Conservation (phyloP, 345 rosid genomes). For the Lumnitzera littorea region DNA sequence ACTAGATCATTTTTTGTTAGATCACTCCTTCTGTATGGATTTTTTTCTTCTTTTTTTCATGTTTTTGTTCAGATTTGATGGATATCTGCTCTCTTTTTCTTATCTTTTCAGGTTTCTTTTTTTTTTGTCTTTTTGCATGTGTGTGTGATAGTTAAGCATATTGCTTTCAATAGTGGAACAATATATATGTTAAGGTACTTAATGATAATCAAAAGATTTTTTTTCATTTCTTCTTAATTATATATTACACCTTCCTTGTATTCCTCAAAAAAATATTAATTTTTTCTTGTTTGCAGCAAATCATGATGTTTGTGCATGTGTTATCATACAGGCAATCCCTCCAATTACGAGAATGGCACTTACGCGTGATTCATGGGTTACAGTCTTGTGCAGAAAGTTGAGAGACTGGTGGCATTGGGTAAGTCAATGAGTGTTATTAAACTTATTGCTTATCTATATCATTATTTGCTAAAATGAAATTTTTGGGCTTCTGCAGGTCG, state of each 20-base stretch:
- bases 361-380: slow-evolving; percentile 96
- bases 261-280: background rate
- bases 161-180: too few relatives aligned
- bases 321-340: slow-evolving; percentile 64
- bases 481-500: slow-evolving; percentile 55
- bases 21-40: too few relatives aligned
- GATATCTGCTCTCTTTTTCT: too few relatives aligned
- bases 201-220: too few relatives aligned
- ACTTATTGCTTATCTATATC: slow-evolving; percentile 12
- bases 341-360: slow-evolving; percentile 94
- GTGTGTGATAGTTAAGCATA: too few relatives aligned
- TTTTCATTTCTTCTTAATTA: too few relatives aligned
- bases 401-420: slow-evolving; percentile 99
- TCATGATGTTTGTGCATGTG: slow-evolving; percentile 7
- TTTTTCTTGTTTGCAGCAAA: background rate
- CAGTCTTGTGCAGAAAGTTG: slow-evolving; percentile 93
- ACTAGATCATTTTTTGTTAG: too few relatives aligned
- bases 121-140: too few relatives aligned
- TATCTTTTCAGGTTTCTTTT: too few relatives aligned
- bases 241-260: background rate
- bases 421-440: slow-evolving; percentile 23
- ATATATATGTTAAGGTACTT: too few relatives aligned
- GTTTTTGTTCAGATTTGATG: too few relatives aligned
- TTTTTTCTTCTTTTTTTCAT: too few relatives aligned
- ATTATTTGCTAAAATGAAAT: slow-evolving; percentile 6